A percentile compares a stretch with the other conserved stretches of the same genome.
Conservation (phyloP, 2,329 filamentous ascomycete species). For the Biscogniauxia mediterranea region DNA sequence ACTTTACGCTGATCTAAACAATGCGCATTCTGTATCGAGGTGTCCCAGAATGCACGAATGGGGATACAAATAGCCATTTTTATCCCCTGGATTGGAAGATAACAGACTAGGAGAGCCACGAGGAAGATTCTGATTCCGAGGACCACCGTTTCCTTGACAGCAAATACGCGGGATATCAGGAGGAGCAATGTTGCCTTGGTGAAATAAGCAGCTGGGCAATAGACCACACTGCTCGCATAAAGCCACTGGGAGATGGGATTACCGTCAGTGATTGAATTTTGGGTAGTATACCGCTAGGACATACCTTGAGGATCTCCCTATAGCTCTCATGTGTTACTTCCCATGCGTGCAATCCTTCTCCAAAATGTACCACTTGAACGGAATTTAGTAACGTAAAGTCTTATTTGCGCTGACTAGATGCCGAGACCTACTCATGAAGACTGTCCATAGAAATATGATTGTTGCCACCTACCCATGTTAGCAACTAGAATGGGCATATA, state of each 20-base stretch:
- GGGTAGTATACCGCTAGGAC: not conserved
- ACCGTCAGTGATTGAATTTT: slow-evolving; percentile 12
- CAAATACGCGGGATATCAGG: slow-evolving; percentile 33
- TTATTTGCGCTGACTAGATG: not conserved
- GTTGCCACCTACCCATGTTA: not conserved
- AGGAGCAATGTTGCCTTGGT: slow-evolving; percentile 35
- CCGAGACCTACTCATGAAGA: slow-evolving; percentile 7
- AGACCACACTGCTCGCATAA: slow-evolving; percentile 29
- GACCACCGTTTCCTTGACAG: slow-evolving; percentile 23
- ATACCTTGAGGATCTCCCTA: slow-evolving; percentile 1
- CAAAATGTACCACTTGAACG: slow-evolving; percentile 20
- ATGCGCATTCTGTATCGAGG: slow-evolving; percentile 7
- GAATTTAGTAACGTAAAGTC: not conserved
- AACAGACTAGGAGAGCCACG: slow-evolving; percentile 22
- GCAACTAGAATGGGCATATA: not conserved
- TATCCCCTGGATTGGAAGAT: slow-evolving; percentile 28
- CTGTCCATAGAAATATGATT: slow-evolving; percentile 3
- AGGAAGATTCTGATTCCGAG: slow-evolving; percentile 31
- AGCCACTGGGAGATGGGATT: slow-evolving; percentile 21
- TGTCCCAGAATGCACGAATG: slow-evolving; percentile 24
- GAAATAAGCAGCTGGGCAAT: slow-evolving; percentile 31
- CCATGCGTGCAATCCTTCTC: slow-evolving; percentile 25
- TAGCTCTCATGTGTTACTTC: slow-evolving; percentile 17
- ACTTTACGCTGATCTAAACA: slow-evolving; percentile 34
- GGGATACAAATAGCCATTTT: slow-evolving; percentile 29